Conservation (phyloP, 2,329 filamentous ascomycete species). For the Apiospora phragmitis region DNA sequence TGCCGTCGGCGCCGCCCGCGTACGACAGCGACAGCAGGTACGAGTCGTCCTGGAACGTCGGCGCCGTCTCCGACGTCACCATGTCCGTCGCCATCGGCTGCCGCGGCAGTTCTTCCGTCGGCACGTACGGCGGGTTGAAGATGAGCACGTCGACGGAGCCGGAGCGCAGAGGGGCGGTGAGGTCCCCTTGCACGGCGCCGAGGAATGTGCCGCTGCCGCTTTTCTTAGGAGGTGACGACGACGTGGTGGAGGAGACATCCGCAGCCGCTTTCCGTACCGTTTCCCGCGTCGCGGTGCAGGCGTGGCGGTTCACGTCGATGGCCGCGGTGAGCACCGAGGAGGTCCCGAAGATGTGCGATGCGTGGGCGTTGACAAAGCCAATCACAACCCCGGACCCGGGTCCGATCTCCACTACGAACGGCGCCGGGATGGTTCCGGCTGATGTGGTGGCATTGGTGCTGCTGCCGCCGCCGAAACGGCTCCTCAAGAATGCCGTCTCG, state of each 20-base stretch:
- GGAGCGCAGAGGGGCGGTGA: constrained; percentile 61
- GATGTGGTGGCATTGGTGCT: constrained; percentile 21
- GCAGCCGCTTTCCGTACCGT: constrained; percentile 60
- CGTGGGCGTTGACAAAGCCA: constrained; percentile 80
- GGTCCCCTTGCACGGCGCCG: constrained; percentile 67
- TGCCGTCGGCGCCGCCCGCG: constrained; percentile 84
- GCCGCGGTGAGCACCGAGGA: constrained; percentile 69
- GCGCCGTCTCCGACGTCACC: constrained; percentile 30
- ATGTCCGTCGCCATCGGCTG: constrained; percentile 37
- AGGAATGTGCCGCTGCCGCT: constrained; percentile 61
- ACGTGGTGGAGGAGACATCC: constrained; percentile 24
- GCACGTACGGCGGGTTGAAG: constrained; percentile 98
- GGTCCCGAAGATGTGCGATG: constrained; percentile 71
- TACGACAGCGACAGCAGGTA: constrained; percentile 84
- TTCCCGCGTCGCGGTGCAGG: constrained; percentile 71
- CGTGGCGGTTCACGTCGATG: constrained; percentile 82
- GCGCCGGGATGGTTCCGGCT: constrained; percentile 34
- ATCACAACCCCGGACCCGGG: constrained; percentile 93
- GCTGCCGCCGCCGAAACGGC: constrained; percentile 51
- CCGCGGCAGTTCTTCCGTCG: constrained; percentile 72
- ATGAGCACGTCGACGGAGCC: constrained; percentile 77
- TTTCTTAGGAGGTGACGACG: background rate
- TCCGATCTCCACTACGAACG: constrained; percentile 81
- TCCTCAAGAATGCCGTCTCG: constrained; percentile 68
- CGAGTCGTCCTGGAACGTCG: constrained; percentile 74